phyloP scores from a whole-genome alignment of 768 basidiomycete species.

The Lactarius sanguifluus region DNA sequence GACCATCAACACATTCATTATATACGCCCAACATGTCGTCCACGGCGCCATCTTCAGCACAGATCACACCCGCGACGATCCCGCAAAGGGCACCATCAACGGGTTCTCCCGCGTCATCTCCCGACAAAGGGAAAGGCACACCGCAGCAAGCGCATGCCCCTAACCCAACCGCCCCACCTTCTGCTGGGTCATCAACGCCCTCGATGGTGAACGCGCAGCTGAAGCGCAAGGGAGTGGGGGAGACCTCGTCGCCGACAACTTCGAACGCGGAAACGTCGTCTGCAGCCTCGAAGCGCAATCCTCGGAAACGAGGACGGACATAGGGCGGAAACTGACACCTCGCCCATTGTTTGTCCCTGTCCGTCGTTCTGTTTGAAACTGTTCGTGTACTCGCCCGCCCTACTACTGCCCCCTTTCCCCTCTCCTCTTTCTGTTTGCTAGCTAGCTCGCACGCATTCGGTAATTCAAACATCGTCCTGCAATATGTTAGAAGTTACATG shows the following conservation, averaged over 20 bases:
- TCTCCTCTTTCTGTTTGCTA: neutral
- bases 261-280: slow-evolving; percentile 45
- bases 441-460: slow-evolving; percentile 18
- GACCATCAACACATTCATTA: slow-evolving; percentile 25
- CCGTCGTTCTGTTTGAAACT: neutral
- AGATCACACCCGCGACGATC: slow-evolving; percentile 44
- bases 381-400: slow-evolving; percentile 9
- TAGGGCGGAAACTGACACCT: slow-evolving; percentile 43
- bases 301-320: slow-evolving; percentile 58
- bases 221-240: slow-evolving; percentile 39
- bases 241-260: slow-evolving; percentile 53
- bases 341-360: slow-evolving; percentile 11
- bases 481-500: slow-evolving; percentile 30
- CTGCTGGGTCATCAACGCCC: slow-evolving; percentile 33
- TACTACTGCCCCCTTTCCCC: neutral
- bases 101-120: slow-evolving; percentile 21
- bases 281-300: slow-evolving; percentile 47
- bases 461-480: slow-evolving; percentile 28
- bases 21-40: slow-evolving; percentile 25
- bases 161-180: slow-evolving; percentile 19
- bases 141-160: slow-evolving; percentile 29
- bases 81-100: slow-evolving; percentile 28
- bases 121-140: slow-evolving; percentile 28
- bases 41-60: slow-evolving; percentile 23
- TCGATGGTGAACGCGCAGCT: slow-evolving; percentile 34